Evolutionary conservation across 495 filamentous ascomycete genomes (phyloP).

Genomic region (Xylaria sp.): DNA sequence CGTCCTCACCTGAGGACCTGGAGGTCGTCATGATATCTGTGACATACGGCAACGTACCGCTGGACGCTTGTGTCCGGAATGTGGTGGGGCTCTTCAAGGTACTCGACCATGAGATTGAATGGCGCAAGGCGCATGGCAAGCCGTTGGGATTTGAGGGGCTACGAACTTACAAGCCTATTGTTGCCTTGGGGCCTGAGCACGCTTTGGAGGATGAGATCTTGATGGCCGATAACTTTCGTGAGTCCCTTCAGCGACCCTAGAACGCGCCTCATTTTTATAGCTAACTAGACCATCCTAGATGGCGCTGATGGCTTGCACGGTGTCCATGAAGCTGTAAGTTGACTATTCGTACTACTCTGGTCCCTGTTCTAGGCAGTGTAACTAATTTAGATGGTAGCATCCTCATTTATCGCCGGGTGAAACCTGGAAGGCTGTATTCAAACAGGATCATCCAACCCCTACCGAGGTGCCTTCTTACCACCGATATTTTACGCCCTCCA

Average conservation of each 20-base stretch:
- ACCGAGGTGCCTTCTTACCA: conserved; percentile 52
- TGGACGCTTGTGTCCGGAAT: conserved; percentile 88
- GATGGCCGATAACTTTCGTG: conserved; percentile 92
- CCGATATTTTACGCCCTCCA: conserved; percentile 73
- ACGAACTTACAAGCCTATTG: conserved; percentile 72
- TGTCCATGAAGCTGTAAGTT: conserved; percentile 79
- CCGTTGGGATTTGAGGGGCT: conserved; percentile 74
- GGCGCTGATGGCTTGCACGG: conserved; percentile 89
- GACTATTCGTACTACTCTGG: not conserved
- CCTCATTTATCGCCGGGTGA: conserved; percentile 84
- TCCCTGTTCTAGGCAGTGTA: not conserved
- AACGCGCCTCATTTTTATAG: not conserved
- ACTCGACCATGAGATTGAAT: conserved; percentile 86
- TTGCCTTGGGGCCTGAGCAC: conserved; percentile 85
- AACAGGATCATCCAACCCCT: conserved; percentile 52
- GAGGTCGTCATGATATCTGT: conserved; percentile 89
- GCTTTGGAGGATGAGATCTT: conserved; percentile 84
- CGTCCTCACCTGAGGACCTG: conserved; percentile 81
- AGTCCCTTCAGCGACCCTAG: conserved; percentile 37
- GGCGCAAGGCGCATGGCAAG: conserved; percentile 72
- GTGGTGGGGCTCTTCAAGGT: conserved; percentile 90
- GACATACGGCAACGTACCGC: conserved; percentile 90
- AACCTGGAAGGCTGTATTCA: conserved; percentile 85
- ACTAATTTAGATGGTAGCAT: conserved; percentile 61
- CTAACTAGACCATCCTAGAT: conserved; percentile 58